Evolutionary conservation across 768 basidiomycete genomes (phyloP).

Genomic region (Lyophyllum shimeji): DNA sequence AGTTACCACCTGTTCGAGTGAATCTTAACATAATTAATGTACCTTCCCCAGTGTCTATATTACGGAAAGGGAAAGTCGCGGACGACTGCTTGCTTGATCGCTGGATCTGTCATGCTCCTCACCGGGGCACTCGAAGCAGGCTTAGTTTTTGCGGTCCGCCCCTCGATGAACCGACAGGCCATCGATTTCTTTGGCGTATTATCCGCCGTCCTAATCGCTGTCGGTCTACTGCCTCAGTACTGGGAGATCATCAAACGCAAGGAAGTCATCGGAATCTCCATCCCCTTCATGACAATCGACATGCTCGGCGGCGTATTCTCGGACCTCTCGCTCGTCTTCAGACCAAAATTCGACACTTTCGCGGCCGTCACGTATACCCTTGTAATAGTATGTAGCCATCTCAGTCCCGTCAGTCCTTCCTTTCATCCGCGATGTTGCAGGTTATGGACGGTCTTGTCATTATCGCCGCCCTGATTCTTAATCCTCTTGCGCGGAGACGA

Average conservation of each 20-base stretch:
- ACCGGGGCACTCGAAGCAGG: constrained; percentile 59
- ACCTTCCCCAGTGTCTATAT: constrained; percentile 56
- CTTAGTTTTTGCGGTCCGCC: constrained; percentile 59
- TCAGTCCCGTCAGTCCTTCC: background rate
- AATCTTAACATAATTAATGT: background rate
- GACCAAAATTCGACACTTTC: constrained; percentile 57
- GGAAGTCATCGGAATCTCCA: constrained; percentile 67
- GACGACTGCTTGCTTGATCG: constrained; percentile 31
- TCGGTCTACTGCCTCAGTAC: constrained; percentile 60
- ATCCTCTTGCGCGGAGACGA: constrained; percentile 51
- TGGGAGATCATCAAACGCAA: constrained; percentile 68
- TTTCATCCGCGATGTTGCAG: constrained; percentile 26
- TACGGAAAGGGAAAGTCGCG: constrained; percentile 50
- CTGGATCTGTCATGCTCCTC: constrained; percentile 37
- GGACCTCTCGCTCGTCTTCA: constrained; percentile 67
- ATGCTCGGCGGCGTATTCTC: constrained; percentile 71
- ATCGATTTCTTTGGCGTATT: constrained; percentile 64
- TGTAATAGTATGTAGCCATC: constrained; percentile 52
- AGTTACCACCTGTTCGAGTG: constrained; percentile 16
- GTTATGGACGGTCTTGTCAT: constrained; percentile 63
- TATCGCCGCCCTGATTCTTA: constrained; percentile 61
- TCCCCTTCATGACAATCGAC: constrained; percentile 70
- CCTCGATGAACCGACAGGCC: constrained; percentile 31
- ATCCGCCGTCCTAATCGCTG: constrained; percentile 54
- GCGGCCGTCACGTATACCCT: constrained; percentile 62